Evolutionary conservation across 2,329 filamentous ascomycete species (phyloP).

Genomic region (Didymella lethalis): DNA sequence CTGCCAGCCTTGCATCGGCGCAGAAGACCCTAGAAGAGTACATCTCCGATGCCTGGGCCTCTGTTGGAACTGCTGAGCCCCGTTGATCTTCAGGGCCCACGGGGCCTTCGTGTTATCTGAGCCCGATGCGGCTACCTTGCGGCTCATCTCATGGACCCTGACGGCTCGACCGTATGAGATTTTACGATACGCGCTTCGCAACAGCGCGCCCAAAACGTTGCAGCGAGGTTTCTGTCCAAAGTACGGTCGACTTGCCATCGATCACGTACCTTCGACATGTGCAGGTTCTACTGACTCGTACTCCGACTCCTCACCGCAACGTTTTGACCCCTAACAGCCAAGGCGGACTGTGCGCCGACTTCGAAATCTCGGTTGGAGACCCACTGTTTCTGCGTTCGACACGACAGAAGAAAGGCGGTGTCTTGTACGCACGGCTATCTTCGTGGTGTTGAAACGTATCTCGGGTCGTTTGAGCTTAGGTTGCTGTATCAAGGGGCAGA

Average conservation of each 20-base stretch:
- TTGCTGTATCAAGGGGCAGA: conserved; percentile 26
- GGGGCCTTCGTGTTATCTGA: conserved; percentile 26
- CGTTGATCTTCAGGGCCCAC: conserved; percentile 29
- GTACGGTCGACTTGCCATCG: not conserved
- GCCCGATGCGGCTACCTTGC: conserved; percentile 31
- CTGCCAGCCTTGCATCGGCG: conserved; percentile 14
- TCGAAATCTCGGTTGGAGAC: conserved; percentile 33
- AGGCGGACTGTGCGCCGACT: conserved; percentile 31
- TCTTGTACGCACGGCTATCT: conserved; percentile 27
- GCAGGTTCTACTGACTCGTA: conserved; percentile 9
- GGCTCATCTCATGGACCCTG: conserved; percentile 31
- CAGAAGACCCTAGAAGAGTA: conserved; percentile 2
- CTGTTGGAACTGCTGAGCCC: conserved; percentile 26
- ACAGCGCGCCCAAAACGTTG: not conserved
- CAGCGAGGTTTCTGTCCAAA: too few species aligned
- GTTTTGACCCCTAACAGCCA: conserved; percentile 18
- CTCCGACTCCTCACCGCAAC: conserved; percentile 20
- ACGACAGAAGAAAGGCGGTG: conserved; percentile 33
- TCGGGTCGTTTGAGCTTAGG: conserved; percentile 32
- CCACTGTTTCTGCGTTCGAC: conserved; percentile 27
- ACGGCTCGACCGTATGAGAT: conserved; percentile 4
- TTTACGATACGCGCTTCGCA: not conserved
- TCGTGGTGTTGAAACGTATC: conserved; percentile 33
- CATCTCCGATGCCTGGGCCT: conserved; percentile 20
- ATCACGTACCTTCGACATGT: not conserved